Conservation (phyloP, 352 stramenopile species). For the Globisporangium recalcitrans region DNA sequence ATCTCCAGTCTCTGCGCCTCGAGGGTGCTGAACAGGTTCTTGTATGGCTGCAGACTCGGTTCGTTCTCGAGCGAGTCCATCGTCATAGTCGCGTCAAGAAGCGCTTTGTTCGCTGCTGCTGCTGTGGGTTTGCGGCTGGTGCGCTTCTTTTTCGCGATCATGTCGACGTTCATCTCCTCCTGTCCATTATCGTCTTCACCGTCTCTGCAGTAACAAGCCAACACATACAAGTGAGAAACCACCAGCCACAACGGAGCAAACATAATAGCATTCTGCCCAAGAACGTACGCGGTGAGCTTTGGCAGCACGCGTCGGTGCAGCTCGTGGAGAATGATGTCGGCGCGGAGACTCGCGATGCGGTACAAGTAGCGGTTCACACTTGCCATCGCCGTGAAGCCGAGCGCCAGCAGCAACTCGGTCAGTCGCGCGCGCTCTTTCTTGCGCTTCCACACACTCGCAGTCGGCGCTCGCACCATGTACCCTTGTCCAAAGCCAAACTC, state of each 20-base stretch:
- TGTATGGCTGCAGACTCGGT: conserved; percentile 31
- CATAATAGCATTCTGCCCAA: not conserved
- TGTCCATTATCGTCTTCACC: not conserved
- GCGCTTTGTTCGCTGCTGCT: not conserved
- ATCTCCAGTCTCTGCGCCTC: conserved; percentile 57
- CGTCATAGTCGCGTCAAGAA: conserved; percentile 7
- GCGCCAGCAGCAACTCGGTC: conserved; percentile 33
- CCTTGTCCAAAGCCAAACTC: conserved; percentile 57
- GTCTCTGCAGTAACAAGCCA: not conserved
- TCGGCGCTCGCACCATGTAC: conserved; percentile 45
- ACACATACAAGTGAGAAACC: not conserved
- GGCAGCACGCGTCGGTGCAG: conserved; percentile 30
- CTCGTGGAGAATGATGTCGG: conserved; percentile 50
- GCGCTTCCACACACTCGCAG: conserved; percentile 25
- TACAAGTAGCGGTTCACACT: conserved; percentile 33
- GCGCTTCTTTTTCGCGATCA: not conserved
- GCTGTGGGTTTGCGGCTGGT: not conserved
- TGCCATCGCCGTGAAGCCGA: conserved; percentile 48
- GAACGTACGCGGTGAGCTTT: conserved; percentile 1
- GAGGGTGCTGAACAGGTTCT: conserved; percentile 47
- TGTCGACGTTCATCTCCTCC: conserved; percentile 11
- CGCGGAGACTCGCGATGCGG: conserved; percentile 53
- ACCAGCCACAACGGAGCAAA: not conserved
- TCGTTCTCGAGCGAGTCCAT: conserved; percentile 22
- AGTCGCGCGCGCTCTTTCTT: conserved; percentile 30